These are phyloP conservation scores for Austroboletus eburneus DNA, from an alignment of 768 basidiomycete species.

Conservation along the genomic window DNA sequence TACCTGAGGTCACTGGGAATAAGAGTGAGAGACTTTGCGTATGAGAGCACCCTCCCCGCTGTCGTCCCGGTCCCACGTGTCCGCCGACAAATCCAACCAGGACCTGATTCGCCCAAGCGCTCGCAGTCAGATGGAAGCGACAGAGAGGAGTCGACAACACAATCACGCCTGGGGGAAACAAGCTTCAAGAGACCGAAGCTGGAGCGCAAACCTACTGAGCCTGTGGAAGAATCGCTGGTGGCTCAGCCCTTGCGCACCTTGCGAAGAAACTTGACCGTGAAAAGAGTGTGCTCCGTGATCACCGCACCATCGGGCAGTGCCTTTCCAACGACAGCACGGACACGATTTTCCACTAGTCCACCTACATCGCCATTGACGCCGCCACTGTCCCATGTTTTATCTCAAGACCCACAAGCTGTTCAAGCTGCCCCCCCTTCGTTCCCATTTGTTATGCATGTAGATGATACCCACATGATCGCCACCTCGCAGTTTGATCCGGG, in stretches of 20 bases:
- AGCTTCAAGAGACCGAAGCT: conserved; percentile 25
- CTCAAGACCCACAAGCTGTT: conserved; percentile 45
- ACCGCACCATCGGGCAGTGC: conserved; percentile 4
- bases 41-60: conserved; percentile 62
- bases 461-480: conserved; percentile 31
- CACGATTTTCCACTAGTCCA: conserved; percentile 16
- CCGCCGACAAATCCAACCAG: conserved; percentile 48
- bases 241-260: conserved; percentile 15
- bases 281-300: conserved; percentile 14
- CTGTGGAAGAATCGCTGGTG: conserved; percentile 25
- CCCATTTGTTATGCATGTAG: conserved; percentile 28
- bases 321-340: conserved; percentile 4
- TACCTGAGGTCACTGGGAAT: conserved; percentile 32
- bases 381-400: conserved; percentile 25
- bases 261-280: conserved; percentile 16
- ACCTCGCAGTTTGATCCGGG: conserved; percentile 35
- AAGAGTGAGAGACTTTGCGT: conserved; percentile 59
- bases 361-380: conserved; percentile 29
- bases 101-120: conserved; percentile 36
- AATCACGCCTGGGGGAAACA: conserved; percentile 6
- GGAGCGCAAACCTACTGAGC: conserved; percentile 34
- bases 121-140: conserved; percentile 31
- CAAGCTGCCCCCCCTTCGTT: conserved; percentile 44
- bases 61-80: conserved; percentile 47
- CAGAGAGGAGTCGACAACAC: conserved; percentile 17